Conservation (phyloP, 169 alveolate genomes). For the Fabrea salina region DNA sequence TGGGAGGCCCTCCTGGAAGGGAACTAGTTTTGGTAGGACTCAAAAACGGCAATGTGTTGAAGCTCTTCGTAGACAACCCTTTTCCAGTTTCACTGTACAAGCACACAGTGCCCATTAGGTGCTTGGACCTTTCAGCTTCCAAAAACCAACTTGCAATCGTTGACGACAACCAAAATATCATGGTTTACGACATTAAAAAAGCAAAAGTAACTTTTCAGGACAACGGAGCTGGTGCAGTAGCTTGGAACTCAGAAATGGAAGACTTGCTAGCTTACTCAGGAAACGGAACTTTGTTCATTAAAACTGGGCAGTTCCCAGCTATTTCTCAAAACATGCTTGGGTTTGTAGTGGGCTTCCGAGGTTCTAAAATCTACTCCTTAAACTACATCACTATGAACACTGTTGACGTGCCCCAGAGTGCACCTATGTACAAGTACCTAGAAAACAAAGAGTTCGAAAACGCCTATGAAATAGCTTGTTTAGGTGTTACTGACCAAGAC, state of each 20-base stretch:
- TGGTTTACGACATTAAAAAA: slow-evolving; percentile 77
- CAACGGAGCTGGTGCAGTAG: slow-evolving; percentile 85
- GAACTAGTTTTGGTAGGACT: slow-evolving; percentile 90
- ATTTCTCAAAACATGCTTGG: slow-evolving; percentile 88
- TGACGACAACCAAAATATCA: slow-evolving; percentile 85
- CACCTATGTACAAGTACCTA: slow-evolving; percentile 82
- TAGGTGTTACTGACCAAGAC: slow-evolving; percentile 89
- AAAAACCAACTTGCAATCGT: slow-evolving; percentile 83
- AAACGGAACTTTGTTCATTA: slow-evolving; percentile 78
- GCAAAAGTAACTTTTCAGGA: slow-evolving; percentile 77
- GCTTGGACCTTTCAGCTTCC: slow-evolving; percentile 73
- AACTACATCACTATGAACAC: slow-evolving; percentile 77
- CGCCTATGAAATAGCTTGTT: slow-evolving; percentile 88
- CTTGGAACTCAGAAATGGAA: slow-evolving; percentile 90
- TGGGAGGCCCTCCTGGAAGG: slow-evolving; percentile 89
- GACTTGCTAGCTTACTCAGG: slow-evolving; percentile 89
- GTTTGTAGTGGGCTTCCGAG: slow-evolving; percentile 90
- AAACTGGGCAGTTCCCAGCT: slow-evolving; percentile 86
- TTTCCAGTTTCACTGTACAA: slow-evolving; percentile 87
- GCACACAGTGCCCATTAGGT: slow-evolving; percentile 76
- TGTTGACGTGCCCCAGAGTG: slow-evolving; percentile 86
- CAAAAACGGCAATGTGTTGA: slow-evolving; percentile 86
- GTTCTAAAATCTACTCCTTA: slow-evolving; percentile 85
- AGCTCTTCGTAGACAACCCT: slow-evolving; percentile 87
- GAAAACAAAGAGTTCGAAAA: slow-evolving; percentile 79